A percentile compares a stretch with the other conserved stretches of the same genome.
Evolutionary conservation across 2,329 filamentous ascomycete species (phyloP).

Genomic region (Neodidymelliopsis sp.): DNA sequence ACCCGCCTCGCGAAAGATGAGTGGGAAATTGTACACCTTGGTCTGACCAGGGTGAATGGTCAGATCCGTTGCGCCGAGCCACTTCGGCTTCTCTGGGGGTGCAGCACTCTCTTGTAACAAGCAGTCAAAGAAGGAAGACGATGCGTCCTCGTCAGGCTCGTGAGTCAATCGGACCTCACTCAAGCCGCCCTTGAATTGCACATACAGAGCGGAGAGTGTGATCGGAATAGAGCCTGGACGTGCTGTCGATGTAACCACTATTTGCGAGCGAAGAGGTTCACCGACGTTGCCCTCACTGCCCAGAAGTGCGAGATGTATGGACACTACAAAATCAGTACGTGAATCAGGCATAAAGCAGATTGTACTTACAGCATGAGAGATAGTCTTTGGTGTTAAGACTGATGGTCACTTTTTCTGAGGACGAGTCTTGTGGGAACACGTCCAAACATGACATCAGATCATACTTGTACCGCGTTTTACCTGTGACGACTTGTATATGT

Average conservation of each 20-base stretch:
- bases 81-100: conserved; percentile 44
- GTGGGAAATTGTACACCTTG: conserved; percentile 73
- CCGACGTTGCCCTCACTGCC: conserved; percentile 66
- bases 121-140: conserved; percentile 33
- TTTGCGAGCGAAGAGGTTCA: conserved; percentile 63
- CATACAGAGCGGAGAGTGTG: conserved; percentile 56
- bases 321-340: conserved; percentile 50
- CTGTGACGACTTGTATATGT: conserved; percentile 37
- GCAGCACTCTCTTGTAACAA: conserved; percentile 37
- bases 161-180: conserved; percentile 44
- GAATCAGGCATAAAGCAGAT: conserved; percentile 37
- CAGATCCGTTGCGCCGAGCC: conserved; percentile 68
- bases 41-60: conserved; percentile 71
- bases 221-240: conserved; percentile 56
- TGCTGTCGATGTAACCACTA: conserved; percentile 60
- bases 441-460: conserved; percentile 58
- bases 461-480: conserved; percentile 48
- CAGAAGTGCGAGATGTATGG: conserved; percentile 61
- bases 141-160: conserved; percentile 17
- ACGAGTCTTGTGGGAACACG: conserved; percentile 41
- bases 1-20: conserved; percentile 83
- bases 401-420: conserved; percentile 54
- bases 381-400: conserved; percentile 58
- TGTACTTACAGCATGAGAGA: conserved; percentile 58
- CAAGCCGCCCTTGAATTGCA: conserved; percentile 61